Conservation (phyloP, 441 rosid genomes). For the Gossypium laxum region DNA sequence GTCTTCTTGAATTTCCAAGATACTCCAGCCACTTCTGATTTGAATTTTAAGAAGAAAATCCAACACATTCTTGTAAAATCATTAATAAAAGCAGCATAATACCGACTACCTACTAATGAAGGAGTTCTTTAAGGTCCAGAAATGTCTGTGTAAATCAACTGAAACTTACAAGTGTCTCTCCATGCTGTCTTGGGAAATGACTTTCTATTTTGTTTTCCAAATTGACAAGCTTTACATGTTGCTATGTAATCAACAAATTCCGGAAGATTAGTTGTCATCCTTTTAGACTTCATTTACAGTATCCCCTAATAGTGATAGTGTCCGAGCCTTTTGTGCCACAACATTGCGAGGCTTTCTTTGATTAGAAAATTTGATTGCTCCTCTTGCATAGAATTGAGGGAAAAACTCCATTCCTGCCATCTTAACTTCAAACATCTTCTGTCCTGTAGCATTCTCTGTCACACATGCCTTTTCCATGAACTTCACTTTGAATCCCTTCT, state of each 20-base stretch:
- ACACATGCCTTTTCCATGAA: background rate
- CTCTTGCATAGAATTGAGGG: background rate
- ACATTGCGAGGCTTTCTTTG: too few species aligned
- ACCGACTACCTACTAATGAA: background rate
- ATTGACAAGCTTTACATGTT: background rate
- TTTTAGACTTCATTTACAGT: too few species aligned
- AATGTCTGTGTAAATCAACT: background rate
- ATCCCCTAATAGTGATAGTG: too few species aligned
- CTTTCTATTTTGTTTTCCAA: background rate
- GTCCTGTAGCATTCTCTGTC: background rate
- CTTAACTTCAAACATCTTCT: background rate
- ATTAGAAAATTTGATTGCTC: background rate
- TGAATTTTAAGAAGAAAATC: background rate
- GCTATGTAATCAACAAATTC: background rate
- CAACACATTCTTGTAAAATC: background rate
- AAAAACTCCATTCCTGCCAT: too few species aligned
- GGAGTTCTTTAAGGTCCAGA: background rate
- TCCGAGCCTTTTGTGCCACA: too few species aligned
- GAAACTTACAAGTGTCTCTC: background rate
- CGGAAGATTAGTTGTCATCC: too few species aligned
- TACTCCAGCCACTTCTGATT: background rate
- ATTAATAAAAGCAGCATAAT: background rate
- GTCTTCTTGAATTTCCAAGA: background rate
- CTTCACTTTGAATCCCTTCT: too few species aligned
- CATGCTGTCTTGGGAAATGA: too few species aligned